phyloP scores from a whole-genome alignment of 169 alveolate genomes.

The Cryptosporidium sp. region DNA sequence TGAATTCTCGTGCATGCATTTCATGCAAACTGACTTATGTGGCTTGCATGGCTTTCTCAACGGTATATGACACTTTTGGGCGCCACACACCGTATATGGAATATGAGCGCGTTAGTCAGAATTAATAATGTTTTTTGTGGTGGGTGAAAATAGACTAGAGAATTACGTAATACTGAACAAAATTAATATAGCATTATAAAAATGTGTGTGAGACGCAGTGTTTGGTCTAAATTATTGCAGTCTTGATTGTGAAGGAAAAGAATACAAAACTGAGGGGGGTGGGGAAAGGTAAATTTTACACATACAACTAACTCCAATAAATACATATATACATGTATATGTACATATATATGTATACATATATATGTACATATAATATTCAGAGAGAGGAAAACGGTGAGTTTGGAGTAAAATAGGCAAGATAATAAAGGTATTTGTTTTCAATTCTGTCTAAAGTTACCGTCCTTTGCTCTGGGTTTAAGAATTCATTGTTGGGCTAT shows the following conservation, averaged over 20 bases:
- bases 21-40: not conserved
- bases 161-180: slow-evolving; percentile 11
- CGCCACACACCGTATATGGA: not conserved
- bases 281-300: slow-evolving; percentile 6
- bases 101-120: not conserved
- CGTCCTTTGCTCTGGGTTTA: not conserved
- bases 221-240: slow-evolving; percentile 54
- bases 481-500: not conserved
- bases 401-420: not conserved
- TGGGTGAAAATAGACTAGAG: slow-evolving; percentile 38
- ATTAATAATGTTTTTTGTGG: not conserved
- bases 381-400: slow-evolving; percentile 20
- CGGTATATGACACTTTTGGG: not conserved
- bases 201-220: slow-evolving; percentile 66
- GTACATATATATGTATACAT: not conserved
- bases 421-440: not conserved
- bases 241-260: slow-evolving; percentile 14
- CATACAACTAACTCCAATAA: not conserved
- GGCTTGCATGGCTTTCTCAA: not conserved
- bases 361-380: not conserved
- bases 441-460: not conserved
- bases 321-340: not conserved
- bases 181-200: not conserved
- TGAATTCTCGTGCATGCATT: not conserved
- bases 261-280: slow-evolving; percentile 4